phyloP scores from a whole-genome alignment of 805 yeast species.

The Yarrowia yakushimensis region DNA sequence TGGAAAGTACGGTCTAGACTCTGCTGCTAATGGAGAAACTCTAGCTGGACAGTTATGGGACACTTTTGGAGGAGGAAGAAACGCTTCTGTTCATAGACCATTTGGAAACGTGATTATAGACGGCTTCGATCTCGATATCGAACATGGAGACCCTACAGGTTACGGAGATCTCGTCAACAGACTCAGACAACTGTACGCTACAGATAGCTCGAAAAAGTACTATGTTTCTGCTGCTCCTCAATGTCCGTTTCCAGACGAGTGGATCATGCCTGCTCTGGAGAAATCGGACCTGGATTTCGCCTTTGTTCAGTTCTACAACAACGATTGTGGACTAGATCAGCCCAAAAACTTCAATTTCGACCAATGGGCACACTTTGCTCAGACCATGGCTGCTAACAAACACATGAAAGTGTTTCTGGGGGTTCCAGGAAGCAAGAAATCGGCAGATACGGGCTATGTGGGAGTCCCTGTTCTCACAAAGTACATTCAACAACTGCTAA shows the following conservation, averaged over 20 bases:
- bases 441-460: conserved; percentile 58
- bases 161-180: conserved; percentile 57
- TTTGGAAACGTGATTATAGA: conserved; percentile 76
- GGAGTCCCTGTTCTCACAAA: conserved; percentile 39
- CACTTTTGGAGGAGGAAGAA: conserved; percentile 51
- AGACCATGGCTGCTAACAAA: conserved; percentile 56
- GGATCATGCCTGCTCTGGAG: conserved; percentile 60
- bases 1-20: conserved; percentile 53
- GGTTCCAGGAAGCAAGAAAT: conserved; percentile 58
- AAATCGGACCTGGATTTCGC: conserved; percentile 72
- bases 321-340: conserved; percentile 54
- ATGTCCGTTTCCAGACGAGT: conserved; percentile 81
- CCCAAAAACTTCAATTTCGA: conserved; percentile 57
- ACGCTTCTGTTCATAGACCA: conserved; percentile 43
- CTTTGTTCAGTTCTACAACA: conserved; percentile 87
- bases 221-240: conserved; percentile 90
- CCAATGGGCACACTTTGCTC: conserved; percentile 68
- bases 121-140: conserved; percentile 79
- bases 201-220: conserved; percentile 53
- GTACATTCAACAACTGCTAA: conserved; percentile 36
- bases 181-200: conserved; percentile 43
- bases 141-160: conserved; percentile 58
- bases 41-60: conserved; percentile 56
- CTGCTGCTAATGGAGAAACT: conserved; percentile 52
- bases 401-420: conserved; percentile 71